phyloP scores from a whole-genome alignment of 78 protist genomes.

The Protostelium mycophagum region DNA sequence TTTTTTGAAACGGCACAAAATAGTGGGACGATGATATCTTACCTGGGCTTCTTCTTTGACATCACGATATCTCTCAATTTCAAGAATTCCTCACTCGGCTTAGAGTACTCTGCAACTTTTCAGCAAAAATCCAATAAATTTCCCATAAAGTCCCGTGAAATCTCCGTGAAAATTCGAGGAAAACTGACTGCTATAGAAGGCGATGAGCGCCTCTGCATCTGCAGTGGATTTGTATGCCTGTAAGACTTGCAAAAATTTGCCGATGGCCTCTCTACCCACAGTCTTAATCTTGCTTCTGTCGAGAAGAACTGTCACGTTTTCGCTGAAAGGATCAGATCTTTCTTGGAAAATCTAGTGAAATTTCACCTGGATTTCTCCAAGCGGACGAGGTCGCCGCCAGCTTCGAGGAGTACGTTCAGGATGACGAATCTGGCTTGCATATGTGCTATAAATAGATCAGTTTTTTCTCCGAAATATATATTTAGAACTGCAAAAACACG shows the following conservation, averaged over 20 bases:
- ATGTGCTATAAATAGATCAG: conserved; percentile 66
- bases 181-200: neutral
- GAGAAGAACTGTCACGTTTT: conserved; percentile 21
- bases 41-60: conserved; percentile 45
- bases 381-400: conserved; percentile 35
- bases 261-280: conserved; percentile 55
- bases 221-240: conserved; percentile 31
- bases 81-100: neutral
- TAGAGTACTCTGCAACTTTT: conserved; percentile 9
- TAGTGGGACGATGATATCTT: no score
- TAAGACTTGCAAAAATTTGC: conserved; percentile 22
- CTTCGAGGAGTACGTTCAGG: conserved; percentile 51
- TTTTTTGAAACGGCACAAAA: no score
- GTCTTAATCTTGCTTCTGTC: conserved; percentile 53
- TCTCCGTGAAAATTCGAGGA: neutral
- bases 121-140: no score
- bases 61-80: conserved; percentile 29
- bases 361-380: conserved; percentile 6
- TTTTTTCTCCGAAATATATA: neutral
- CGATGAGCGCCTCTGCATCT: neutral
- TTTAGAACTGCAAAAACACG: no score
- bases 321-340: neutral
- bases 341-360: no score
- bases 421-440: conserved; percentile 75
- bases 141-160: no score